phyloP scores from a whole-genome alignment of 768 basidiomycete genomes.

The Cystoderma amianthinum region DNA sequence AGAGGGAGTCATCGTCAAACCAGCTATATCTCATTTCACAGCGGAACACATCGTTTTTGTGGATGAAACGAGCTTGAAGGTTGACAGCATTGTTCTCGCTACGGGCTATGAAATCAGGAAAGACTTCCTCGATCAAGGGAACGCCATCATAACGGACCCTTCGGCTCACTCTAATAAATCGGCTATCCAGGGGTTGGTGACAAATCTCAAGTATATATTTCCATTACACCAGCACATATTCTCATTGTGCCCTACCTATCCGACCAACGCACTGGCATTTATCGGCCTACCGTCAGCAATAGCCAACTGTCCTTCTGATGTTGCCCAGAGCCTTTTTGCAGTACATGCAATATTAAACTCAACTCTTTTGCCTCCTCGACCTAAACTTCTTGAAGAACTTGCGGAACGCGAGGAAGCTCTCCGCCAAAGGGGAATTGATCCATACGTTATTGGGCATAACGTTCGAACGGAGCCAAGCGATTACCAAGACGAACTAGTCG shows the following conservation, averaged over 20 bases:
- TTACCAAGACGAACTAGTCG: conserved; percentile 32
- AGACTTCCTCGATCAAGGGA: conserved; percentile 33
- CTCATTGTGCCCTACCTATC: conserved; percentile 37
- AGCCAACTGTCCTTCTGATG: conserved; percentile 39
- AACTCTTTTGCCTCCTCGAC: conserved; percentile 30
- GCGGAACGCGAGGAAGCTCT: conserved; percentile 30
- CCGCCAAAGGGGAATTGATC: conserved; percentile 37
- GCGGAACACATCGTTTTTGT: conserved; percentile 33
- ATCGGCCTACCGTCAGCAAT: conserved; percentile 44
- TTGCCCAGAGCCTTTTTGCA: conserved; percentile 42
- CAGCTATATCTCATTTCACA: conserved; percentile 44
- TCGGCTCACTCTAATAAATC: conserved; percentile 18
- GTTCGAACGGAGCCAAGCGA: conserved; percentile 26
- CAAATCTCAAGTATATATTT: conserved; percentile 47
- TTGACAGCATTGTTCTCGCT: conserved; percentile 42
- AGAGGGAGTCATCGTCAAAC: conserved; percentile 23
- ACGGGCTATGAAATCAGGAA: conserved; percentile 50
- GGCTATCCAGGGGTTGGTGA: conserved; percentile 22
- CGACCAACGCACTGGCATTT: conserved; percentile 46
- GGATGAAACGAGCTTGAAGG: conserved; percentile 34
- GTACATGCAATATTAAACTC: conserved; percentile 37
- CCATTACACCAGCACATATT: conserved; percentile 50
- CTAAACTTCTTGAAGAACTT: conserved; percentile 31
- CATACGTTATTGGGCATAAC: conserved; percentile 40
- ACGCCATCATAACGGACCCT: conserved; percentile 20